Percentiles rank a stretch among this genome's conserved stretches.
Conservation (phyloP, 106 monocot genomes). For the Dioscorea zingiberensis region DNA sequence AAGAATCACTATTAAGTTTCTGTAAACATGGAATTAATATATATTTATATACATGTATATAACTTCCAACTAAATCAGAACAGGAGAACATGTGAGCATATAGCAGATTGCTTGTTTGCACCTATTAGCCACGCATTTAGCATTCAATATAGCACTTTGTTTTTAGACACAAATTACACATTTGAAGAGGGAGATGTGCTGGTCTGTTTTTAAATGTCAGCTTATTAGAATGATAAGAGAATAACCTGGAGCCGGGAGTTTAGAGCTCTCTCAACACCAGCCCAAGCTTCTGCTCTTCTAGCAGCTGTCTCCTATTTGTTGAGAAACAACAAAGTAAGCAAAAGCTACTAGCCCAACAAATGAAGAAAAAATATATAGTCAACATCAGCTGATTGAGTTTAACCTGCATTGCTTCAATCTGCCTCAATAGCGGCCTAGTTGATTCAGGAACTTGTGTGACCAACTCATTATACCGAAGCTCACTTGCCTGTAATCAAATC, state of each 20-base stretch:
- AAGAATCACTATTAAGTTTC: no score
- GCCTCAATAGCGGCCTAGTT: slow-evolving; percentile 88
- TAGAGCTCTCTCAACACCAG: slow-evolving; percentile 75
- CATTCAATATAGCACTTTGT: no score
- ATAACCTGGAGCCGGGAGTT: slow-evolving; percentile 86
- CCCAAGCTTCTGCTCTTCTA: slow-evolving; percentile 92
- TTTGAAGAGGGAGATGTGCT: no score
- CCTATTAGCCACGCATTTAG: no score
- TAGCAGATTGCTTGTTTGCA: no score
- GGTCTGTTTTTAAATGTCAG: no score
- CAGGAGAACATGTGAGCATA: no score
- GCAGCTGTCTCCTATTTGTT: slow-evolving; percentile 63
- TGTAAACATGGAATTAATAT: no score
- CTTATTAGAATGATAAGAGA: background rate
- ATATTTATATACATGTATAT: no score
- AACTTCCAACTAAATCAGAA: no score
- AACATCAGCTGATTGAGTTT: background rate
- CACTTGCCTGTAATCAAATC: slow-evolving; percentile 68
- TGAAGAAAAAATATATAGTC: no score
- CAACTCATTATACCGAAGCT: slow-evolving; percentile 92
- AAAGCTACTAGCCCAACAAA: background rate
- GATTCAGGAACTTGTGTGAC: slow-evolving; percentile 94
- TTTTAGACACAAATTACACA: no score
- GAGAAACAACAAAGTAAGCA: slow-evolving; percentile 4
- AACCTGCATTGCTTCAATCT: slow-evolving; percentile 99